Base-by-base conservation (phyloP, 768 basidiomycete genomes). In the Fibroporia radiculosa region DNA sequence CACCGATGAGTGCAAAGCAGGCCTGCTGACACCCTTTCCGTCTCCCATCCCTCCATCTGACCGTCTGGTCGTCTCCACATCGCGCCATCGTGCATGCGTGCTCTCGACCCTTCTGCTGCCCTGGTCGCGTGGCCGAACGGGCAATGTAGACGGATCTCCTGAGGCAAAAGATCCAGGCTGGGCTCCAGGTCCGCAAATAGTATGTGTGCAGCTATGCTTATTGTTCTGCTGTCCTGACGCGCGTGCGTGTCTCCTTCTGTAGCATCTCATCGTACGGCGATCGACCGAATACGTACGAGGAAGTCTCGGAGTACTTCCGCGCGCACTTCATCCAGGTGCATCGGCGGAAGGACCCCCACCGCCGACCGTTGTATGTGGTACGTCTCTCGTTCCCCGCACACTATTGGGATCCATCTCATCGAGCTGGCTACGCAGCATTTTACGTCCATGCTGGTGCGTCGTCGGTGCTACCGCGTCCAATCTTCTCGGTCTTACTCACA, bases 241-340 rank as follows among this genome's bases (percentile, higher is more conserved):
- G 33, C 26, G 34, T 5, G 19, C 38, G 23, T 35, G n/a, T 13
- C 19, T 12, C 39, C 32, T 29, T 34, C 13, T 39, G 25, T 28
- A 88, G 84, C 59, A 89, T 89, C 55, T 78, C 87, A 26, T 89
- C 87, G 5, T 89, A 82, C 51, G 84, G 82, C 22, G 80, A 86
- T 50, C 78, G 87, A 31, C 63, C 76, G n/a, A 90, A 91, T 58
- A 83, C 82, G 55, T 88, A 81, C 55, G 84, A 89, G 47, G 78
- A 81, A 4, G 84, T 87, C 18, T 78, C 87, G 33, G 79, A 84
- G 56, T 91, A 91, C 64, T 91, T 92, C 75, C 82, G 84, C 8
- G 82, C 85, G 27, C 89, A 91, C 55, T 92, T 92, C 66, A 66
- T 86, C 48, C 86, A 91, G 61, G 81, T 85, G 14, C 86, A 89